A percentile compares a stretch with the other conserved stretches of the same genome.
These are phyloP conservation scores for Chenopodium berlandieri DNA, from an alignment of 148 eudicot genomes.

Conservation along the genomic window DNA sequence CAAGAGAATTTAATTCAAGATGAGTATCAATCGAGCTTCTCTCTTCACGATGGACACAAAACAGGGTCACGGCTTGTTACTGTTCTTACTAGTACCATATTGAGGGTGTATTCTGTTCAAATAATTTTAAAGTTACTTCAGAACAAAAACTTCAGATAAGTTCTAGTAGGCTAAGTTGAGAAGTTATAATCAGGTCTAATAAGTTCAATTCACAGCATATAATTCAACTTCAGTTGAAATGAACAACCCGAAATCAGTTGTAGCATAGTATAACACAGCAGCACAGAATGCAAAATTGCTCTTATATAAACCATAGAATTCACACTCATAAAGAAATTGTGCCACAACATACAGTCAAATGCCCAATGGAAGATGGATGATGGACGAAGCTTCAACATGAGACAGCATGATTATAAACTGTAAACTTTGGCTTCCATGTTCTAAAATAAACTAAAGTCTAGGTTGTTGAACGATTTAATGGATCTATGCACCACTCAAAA, in stretches of 20 bases:
- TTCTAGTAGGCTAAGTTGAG: too few relatives aligned
- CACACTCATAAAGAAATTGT: neutral
- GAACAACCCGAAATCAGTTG: neutral
- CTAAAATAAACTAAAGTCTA: neutral
- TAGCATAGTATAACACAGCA: neutral
- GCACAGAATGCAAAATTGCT: neutral
- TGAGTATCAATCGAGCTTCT: neutral
- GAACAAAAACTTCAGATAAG: too few relatives aligned
- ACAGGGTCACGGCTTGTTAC: neutral
- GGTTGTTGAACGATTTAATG: neutral
- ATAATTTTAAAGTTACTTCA: too few relatives aligned
- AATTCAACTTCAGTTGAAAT: too few relatives aligned
- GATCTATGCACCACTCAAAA: neutral
- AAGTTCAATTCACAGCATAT: too few relatives aligned
- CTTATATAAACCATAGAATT: neutral
- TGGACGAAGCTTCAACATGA: neutral
- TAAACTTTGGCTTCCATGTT: neutral
- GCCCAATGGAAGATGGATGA: neutral
- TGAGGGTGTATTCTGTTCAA: too few relatives aligned
- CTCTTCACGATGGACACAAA: neutral
- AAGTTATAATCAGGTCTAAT: too few relatives aligned
- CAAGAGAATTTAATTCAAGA: neutral
- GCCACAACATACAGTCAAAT: slow-evolving; percentile 11
- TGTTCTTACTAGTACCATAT: neutral
- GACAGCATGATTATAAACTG: too few relatives aligned